A percentile compares a stretch with the other conserved stretches of the same genome.
These are phyloP conservation scores for Pouteria campechiana DNA, from an alignment of 179 eudicot species.

Conservation along the genomic window DNA sequence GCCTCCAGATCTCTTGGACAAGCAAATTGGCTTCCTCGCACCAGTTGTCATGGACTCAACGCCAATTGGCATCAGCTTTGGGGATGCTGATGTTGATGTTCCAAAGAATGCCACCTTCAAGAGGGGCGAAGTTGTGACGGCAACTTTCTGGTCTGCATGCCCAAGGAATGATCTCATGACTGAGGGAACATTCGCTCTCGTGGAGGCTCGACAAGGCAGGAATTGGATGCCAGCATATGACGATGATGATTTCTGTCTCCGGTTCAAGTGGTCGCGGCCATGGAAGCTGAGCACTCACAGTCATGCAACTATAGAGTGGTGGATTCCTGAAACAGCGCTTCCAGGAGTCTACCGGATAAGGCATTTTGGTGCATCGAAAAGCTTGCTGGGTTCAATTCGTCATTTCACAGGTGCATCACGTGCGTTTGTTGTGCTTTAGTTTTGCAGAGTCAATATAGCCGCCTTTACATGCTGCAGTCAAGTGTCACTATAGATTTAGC, in stretches of 20 bases:
- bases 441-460: too few relatives aligned
- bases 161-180: slow-evolving; percentile 95
- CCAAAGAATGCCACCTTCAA: slow-evolving; percentile 60
- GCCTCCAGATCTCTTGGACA: slow-evolving; percentile 79
- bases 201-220: slow-evolving; percentile 51
- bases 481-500: too few relatives aligned
- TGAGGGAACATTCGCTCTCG: slow-evolving; percentile 87
- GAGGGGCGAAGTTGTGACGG: slow-evolving; percentile 52
- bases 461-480: too few relatives aligned
- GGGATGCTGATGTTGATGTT: slow-evolving; percentile 51
- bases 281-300: slow-evolving; percentile 56
- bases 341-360: slow-evolving; percentile 75
- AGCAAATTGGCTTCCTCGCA: slow-evolving; percentile 67
- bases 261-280: slow-evolving; percentile 82
- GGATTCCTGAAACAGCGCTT: slow-evolving; percentile 54
- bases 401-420: slow-evolving; percentile 81
- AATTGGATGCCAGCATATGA: slow-evolving; percentile 79
- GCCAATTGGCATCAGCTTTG: slow-evolving; percentile 58
- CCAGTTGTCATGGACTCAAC: slow-evolving; percentile 66
- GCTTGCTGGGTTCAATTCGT: slow-evolving; percentile 46
- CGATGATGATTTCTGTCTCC: slow-evolving; percentile 81
- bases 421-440: slow-evolving; percentile 89
- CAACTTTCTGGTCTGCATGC: slow-evolving; percentile 76
- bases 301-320: slow-evolving; percentile 77
- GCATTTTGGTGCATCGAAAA: slow-evolving; percentile 88